Conservation (phyloP, 179 eudicot genomes). For the Silene coronaria region DNA sequence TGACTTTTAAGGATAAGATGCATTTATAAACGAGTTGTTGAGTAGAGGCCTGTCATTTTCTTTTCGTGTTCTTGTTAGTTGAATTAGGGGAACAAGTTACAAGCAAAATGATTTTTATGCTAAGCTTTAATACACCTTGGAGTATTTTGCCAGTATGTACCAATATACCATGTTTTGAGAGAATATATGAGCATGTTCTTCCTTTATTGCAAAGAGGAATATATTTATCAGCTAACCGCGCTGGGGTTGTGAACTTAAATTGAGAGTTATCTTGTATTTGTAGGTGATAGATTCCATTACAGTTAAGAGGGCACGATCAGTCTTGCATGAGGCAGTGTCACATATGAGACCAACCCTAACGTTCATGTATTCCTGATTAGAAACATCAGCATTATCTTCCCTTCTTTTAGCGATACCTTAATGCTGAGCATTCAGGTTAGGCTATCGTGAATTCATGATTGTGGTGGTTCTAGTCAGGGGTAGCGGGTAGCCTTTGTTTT, state of each 20-base stretch:
- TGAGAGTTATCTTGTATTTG: not conserved
- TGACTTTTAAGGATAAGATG: not conserved
- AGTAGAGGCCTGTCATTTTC: not conserved
- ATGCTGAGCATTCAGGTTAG: not conserved
- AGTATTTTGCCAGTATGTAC: not conserved
- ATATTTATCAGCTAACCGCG: too few relatives aligned
- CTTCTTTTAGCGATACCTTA: not conserved
- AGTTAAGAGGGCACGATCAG: not conserved
- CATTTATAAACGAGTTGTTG: not conserved
- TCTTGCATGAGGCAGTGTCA: not conserved
- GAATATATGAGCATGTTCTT: not conserved
- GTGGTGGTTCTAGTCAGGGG: not conserved
- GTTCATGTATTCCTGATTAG: not conserved
- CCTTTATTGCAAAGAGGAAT: too few relatives aligned
- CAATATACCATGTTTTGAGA: not conserved
- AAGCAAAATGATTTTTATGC: too few relatives aligned
- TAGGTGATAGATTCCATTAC: not conserved
- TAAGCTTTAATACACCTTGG: too few relatives aligned
- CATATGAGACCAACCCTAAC: not conserved
- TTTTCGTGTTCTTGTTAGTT: not conserved
- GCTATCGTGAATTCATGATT: not conserved
- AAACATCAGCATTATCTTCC: not conserved
- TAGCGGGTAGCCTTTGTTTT: not conserved
- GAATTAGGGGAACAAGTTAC: not conserved
- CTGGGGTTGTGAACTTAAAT: not conserved